Evolutionary conservation across 306 rosid genomes (phyloP).

Genomic region (Glycine tomentella): DNA sequence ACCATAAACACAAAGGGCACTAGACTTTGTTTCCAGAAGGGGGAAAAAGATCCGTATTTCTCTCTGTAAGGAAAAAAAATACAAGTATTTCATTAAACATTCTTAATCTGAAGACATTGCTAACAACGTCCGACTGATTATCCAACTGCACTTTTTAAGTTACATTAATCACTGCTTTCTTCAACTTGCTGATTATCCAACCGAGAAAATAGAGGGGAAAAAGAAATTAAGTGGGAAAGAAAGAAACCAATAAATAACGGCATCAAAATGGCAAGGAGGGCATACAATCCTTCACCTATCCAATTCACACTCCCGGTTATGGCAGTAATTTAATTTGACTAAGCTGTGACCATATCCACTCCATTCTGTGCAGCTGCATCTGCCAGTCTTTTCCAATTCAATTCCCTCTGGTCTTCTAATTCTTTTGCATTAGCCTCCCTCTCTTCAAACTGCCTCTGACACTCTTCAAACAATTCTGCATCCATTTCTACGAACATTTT

Average conservation of each 20-base stretch:
- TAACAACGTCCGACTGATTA: slow-evolving; percentile 48
- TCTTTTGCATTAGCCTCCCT: slow-evolving; percentile 70
- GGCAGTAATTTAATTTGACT: slow-evolving; percentile 38
- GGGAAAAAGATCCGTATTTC: slow-evolving; percentile 6
- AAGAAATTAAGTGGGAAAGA: slow-evolving; percentile 38
- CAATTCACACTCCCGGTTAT: slow-evolving; percentile 17
- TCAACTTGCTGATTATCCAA: slow-evolving; percentile 57
- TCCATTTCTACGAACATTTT: slow-evolving; percentile 97
- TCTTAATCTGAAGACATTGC: slow-evolving; percentile 63
- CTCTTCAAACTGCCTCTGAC: slow-evolving; percentile 76
- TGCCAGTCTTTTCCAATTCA: slow-evolving; percentile 85
- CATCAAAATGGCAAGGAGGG: slow-evolving; percentile 59
- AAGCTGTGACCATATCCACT: slow-evolving; percentile 66
- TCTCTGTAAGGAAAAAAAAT: slow-evolving; percentile 46
- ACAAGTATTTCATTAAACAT: slow-evolving; percentile 62
- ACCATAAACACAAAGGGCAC: too few relatives aligned
- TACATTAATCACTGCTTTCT: slow-evolving; percentile 67
- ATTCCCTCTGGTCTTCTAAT: slow-evolving; percentile 72
- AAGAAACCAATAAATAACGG: slow-evolving; percentile 57
- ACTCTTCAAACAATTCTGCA: slow-evolving; percentile 87
- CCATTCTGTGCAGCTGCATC: slow-evolving; percentile 77
- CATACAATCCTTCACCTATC: slow-evolving; percentile 48
- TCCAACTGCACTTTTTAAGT: slow-evolving; percentile 42
- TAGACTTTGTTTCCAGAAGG: slow-evolving; percentile 9
- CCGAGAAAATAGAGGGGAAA: slow-evolving; percentile 50